These are phyloP conservation scores for Angomonas ambiguus DNA, from an alignment of 208 protist species.

Conservation along the genomic window DNA sequence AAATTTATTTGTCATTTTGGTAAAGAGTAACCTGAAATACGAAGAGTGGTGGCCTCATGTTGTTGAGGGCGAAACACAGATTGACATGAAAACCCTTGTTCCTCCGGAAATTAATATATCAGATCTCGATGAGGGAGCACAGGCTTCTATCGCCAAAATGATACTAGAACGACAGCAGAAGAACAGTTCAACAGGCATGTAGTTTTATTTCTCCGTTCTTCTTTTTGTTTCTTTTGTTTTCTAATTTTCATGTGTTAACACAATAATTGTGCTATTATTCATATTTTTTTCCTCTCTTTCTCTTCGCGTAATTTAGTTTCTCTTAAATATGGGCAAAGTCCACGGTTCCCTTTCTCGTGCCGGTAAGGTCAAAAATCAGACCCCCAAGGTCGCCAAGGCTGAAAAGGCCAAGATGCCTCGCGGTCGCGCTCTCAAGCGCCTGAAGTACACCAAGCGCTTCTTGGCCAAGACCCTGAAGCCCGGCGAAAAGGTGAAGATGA, in stretches of 20 bases:
- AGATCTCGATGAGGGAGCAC: constrained; percentile 75
- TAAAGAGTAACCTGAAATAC: constrained; percentile 78
- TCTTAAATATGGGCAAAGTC: constrained; percentile 93
- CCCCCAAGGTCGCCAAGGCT: constrained; percentile 94
- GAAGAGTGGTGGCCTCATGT: constrained; percentile 90
- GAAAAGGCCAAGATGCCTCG: constrained; percentile 94
- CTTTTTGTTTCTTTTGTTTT: background rate
- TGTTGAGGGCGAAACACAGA: constrained; percentile 55
- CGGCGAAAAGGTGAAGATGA: constrained; percentile 92
- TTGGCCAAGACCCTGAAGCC: constrained; percentile 90
- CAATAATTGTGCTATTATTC: constrained; percentile 6
- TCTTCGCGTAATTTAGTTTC: constrained; percentile 15
- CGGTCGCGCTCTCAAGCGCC: constrained; percentile 96
- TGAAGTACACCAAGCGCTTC: constrained; percentile 97
- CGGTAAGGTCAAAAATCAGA: constrained; percentile 98
- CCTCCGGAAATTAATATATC: constrained; percentile 69
- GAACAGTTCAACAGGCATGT: background rate
- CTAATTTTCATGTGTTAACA: background rate
- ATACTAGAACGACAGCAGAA: constrained; percentile 91
- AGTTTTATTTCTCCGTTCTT: background rate
- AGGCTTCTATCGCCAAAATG: constrained; percentile 86
- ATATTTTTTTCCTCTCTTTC: constrained; percentile 12
- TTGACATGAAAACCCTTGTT: constrained; percentile 87
- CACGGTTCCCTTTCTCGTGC: constrained; percentile 97
- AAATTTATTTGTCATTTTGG: constrained; percentile 51